Evolutionary conservation across 2,329 filamentous ascomycete species (phyloP), one percentile per base, ranked within the genome.

Genomic region (Microcera coccophila): DNA sequence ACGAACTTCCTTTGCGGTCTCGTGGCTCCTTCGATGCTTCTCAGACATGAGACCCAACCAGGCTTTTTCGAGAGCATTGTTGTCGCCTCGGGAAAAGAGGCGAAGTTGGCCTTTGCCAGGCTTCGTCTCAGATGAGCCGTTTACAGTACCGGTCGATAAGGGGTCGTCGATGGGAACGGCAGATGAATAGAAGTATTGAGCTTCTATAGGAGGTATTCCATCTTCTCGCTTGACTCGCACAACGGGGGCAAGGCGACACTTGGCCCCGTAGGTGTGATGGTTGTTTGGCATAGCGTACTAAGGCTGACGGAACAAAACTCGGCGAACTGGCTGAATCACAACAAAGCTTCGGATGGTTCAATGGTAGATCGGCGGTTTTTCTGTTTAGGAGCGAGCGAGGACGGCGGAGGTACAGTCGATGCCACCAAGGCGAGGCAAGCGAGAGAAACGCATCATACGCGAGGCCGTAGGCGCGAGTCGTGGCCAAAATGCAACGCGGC

Each of bases 121-220:
- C 42, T 70, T 76, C 12, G 74, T 61, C 38, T 83, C 68, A 62
- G 73, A 49, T 62, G 75, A 56, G 18, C 64, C 64, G 60, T 78
- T 62, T 63, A 80, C 59, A 67, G 75, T 64, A 10, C 73, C 68
- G 2, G 84, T 78, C 9, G 85, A 88, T n/a, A 95, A 75, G 18
- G 88, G 88, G 59, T 95, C 90, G 59, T 95, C 90, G 60, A 95
- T 90, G 21, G 89, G 84, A 38, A 91, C 77, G 11, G 82, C 72
- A 10, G 89, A 93, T 12, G 82, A 78, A 65, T 95, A 95, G 67
- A 95, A 95, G 69, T 89, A 95, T 50, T 89, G 87, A 17, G 84
- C 76, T 22, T 75, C 73, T 41, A 85, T 64, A 0, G 79, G 74
- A 14, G 85, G 84, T 18, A 78, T 72, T 40, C 69, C 71, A 41